Conservation (phyloP, 495 filamentous ascomycete genomes). For the Pseudomonodictys pantanalensis region DNA sequence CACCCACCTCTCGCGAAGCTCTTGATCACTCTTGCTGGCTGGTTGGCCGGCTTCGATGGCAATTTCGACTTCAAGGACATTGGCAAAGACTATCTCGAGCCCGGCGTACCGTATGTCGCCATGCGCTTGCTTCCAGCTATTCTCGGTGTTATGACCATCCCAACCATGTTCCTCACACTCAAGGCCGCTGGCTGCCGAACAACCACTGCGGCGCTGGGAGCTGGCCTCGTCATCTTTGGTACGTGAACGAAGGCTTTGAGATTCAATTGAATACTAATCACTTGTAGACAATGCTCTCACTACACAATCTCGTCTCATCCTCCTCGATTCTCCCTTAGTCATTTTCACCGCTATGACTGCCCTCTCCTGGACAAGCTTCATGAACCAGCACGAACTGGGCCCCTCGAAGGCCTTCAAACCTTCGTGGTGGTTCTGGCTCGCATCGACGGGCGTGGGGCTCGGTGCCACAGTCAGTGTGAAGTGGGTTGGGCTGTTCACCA, state of each 20-base stretch:
- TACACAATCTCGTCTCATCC: conserved; percentile 90
- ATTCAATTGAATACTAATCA: background rate
- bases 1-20: conserved; percentile 97
- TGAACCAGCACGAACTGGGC: conserved; percentile 93
- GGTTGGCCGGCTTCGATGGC: conserved; percentile 91
- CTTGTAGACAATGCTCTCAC: conserved; percentile 83
- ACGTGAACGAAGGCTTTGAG: conserved; percentile 27
- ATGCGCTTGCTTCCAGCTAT: conserved; percentile 94
- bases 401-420: conserved; percentile 78
- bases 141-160: conserved; percentile 79
- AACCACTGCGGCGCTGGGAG: conserved; percentile 73
- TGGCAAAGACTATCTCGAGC: conserved; percentile 95
- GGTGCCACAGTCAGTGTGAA: conserved; percentile 95
- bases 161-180: conserved; percentile 89
- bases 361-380: conserved; percentile 86
- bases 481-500: conserved; percentile 98
- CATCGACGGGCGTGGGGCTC: conserved; percentile 77
- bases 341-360: conserved; percentile 92
- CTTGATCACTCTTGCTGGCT: conserved; percentile 91
- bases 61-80: conserved; percentile 99
- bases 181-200: conserved; percentile 90
- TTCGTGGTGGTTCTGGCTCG: conserved; percentile 98
- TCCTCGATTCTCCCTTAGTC: conserved; percentile 92
- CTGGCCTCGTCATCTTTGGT: conserved; percentile 88
- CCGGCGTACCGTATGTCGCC: conserved; percentile 92